phyloP scores from a whole-genome alignment of 805 yeast species.

The Pichia rugopelliculosa region DNA sequence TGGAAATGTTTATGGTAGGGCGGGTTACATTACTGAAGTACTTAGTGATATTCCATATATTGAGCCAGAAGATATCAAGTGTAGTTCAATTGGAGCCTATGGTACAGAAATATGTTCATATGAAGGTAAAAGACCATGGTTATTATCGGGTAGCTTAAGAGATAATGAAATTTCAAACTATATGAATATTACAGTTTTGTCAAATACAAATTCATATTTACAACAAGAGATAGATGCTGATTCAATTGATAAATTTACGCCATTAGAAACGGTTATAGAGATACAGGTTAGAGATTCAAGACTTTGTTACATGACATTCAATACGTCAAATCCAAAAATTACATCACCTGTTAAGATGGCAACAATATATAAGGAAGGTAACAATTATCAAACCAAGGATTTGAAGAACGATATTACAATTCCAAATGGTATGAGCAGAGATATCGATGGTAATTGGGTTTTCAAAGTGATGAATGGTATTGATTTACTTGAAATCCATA shows the following conservation, averaged over 20 bases:
- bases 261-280: slow-evolving; percentile 54
- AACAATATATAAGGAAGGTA: slow-evolving; percentile 36
- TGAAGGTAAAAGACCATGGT: slow-evolving; percentile 41
- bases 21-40: slow-evolving; percentile 39
- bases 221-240: not conserved
- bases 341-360: slow-evolving; percentile 60
- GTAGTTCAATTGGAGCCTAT: slow-evolving; percentile 29
- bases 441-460: slow-evolving; percentile 28
- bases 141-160: slow-evolving; percentile 31
- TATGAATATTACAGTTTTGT: slow-evolving; percentile 43
- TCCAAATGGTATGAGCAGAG: slow-evolving; percentile 41
- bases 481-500: slow-evolving; percentile 55
- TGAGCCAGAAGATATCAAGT: slow-evolving; percentile 12
- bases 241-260: slow-evolving; percentile 40
- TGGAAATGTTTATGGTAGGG: slow-evolving; percentile 33
- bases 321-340: slow-evolving; percentile 32
- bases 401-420: slow-evolving; percentile 11
- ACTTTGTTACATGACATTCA: slow-evolving; percentile 55
- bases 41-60: slow-evolving; percentile 60
- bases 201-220: slow-evolving; percentile 35
- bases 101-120: slow-evolving; percentile 52
- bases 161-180: slow-evolving; percentile 35
- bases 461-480: slow-evolving; percentile 58
- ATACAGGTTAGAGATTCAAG: slow-evolving; percentile 57
- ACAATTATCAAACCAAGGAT: slow-evolving; percentile 1